phyloP scores from a whole-genome alignment of 202 grass and related monocot species.

The Hordeum pubiflorum region DNA sequence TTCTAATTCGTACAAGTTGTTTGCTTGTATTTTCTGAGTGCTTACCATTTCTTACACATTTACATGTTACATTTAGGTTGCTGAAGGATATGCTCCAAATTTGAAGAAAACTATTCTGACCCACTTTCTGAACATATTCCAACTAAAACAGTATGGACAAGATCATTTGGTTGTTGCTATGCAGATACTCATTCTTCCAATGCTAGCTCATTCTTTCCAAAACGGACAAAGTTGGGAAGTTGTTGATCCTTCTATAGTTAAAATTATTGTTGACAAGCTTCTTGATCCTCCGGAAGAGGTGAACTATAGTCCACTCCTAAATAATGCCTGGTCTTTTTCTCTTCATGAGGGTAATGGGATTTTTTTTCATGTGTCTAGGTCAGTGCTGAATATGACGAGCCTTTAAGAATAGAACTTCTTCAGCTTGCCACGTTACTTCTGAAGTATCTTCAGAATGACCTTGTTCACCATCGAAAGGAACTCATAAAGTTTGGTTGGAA shows the following conservation, averaged over 20 bases:
- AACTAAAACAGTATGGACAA: constrained; percentile 89
- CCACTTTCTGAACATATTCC: constrained; percentile 92
- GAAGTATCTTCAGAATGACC: constrained; percentile 95
- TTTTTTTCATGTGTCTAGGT: constrained; percentile 50
- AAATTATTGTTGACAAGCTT: constrained; percentile 97
- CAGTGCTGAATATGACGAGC: constrained; percentile 92
- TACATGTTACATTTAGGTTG: constrained; percentile 50
- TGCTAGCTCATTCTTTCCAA: constrained; percentile 98
- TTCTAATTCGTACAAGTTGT: not conserved
- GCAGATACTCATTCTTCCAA: constrained; percentile 99
- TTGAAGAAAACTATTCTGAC: constrained; percentile 90
- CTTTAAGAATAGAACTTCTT: constrained; percentile 95
- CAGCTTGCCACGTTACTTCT: constrained; percentile 96
- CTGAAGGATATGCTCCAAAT: constrained; percentile 80
- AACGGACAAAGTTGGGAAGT: constrained; percentile 96
- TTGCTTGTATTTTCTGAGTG: constrained; percentile 18
- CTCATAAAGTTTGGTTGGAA: constrained; percentile 99
- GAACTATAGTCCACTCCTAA: constrained; percentile 16
- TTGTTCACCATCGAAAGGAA: constrained; percentile 93
- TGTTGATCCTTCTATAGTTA: constrained; percentile 75
- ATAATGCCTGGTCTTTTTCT: not conserved
- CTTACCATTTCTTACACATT: constrained; percentile 9
- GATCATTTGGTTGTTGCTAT: constrained; percentile 98
- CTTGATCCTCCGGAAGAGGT: constrained; percentile 99
- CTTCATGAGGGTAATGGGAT: not conserved